These are phyloP conservation scores for Saccharata proteae DNA, from an alignment of 2,329 filamentous ascomycete genomes.

Conservation along the genomic window DNA sequence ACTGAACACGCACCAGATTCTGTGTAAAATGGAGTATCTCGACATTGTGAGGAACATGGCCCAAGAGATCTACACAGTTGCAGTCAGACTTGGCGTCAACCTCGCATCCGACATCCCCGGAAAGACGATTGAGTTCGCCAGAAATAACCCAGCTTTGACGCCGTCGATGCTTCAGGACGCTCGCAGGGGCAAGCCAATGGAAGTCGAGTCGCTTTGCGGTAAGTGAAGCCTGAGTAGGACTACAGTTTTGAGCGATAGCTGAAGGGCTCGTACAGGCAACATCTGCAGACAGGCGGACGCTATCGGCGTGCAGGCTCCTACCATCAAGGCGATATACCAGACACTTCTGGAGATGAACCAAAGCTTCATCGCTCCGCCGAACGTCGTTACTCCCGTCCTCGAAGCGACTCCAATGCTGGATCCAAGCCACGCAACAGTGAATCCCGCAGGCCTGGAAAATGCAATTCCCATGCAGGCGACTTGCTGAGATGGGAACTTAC, in stretches of 20 bases:
- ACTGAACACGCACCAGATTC: constrained; percentile 12
- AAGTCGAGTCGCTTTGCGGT: constrained; percentile 14
- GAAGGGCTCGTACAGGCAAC: constrained; percentile 1
- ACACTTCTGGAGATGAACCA: constrained; percentile 6
- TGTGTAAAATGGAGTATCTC: constrained; percentile 9
- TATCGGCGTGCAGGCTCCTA: constrained; percentile 5
- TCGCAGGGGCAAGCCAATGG: constrained; percentile 12
- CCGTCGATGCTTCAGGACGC: constrained; percentile 16
- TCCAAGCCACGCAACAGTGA: too few species aligned
- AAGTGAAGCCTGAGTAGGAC: constrained; percentile 1
- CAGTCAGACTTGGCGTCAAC: constrained; percentile 9
- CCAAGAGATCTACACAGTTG: constrained; percentile 12
- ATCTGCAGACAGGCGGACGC: constrained; percentile 4
- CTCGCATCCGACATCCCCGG: constrained; percentile 10
- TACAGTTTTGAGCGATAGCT: background rate
- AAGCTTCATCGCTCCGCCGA: too few species aligned
- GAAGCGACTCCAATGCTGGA: too few species aligned
- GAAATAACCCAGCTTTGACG: constrained; percentile 9
- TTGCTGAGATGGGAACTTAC: too few species aligned
- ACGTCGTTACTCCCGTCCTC: too few species aligned
- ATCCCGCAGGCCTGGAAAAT: too few species aligned
- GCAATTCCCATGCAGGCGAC: too few species aligned
- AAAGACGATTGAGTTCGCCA: constrained; percentile 10
- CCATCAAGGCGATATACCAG: constrained; percentile 6
- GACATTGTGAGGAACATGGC: constrained; percentile 11